Conservation (phyloP, 495 filamentous ascomycete species). For the Sabuloglossum arenarium region DNA sequence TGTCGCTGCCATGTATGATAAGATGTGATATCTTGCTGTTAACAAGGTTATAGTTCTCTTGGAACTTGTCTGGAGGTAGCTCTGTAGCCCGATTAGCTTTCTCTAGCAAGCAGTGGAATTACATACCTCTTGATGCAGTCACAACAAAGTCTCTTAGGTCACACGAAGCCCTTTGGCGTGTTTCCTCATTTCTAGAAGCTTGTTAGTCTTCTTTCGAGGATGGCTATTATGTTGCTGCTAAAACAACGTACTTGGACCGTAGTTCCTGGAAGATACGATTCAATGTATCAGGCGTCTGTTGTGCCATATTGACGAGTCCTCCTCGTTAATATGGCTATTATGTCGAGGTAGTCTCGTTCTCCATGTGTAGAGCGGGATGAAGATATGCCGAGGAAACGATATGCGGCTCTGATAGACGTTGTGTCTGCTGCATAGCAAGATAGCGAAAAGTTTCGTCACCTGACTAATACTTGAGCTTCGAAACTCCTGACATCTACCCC, state of each 20-base stretch:
- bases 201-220: not conserved
- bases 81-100: constrained; percentile 26
- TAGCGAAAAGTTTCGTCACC: too few relatives aligned
- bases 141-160: constrained; percentile 30
- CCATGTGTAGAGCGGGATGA: not conserved
- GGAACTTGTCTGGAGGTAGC: constrained; percentile 54
- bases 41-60: constrained; percentile 56
- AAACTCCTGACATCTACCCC: too few relatives aligned
- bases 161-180: constrained; percentile 20
- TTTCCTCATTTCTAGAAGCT: constrained; percentile 15
- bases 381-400: too few relatives aligned
- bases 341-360: not conserved
- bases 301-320: constrained; percentile 7
- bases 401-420: too few relatives aligned
- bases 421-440: too few relatives aligned
- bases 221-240: not conserved
- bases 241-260: constrained; percentile 14
- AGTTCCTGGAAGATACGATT: constrained; percentile 16
- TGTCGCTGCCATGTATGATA: constrained; percentile 59
- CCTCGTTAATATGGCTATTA: not conserved
- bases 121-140: constrained; percentile 27
- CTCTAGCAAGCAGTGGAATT: not conserved
- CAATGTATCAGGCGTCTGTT: constrained; percentile 6
- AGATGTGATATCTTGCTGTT: constrained; percentile 55
- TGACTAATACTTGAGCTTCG: too few relatives aligned